Base-by-base conservation (phyloP, 306 rosid species). In the Ormosia semicastrata region DNA sequence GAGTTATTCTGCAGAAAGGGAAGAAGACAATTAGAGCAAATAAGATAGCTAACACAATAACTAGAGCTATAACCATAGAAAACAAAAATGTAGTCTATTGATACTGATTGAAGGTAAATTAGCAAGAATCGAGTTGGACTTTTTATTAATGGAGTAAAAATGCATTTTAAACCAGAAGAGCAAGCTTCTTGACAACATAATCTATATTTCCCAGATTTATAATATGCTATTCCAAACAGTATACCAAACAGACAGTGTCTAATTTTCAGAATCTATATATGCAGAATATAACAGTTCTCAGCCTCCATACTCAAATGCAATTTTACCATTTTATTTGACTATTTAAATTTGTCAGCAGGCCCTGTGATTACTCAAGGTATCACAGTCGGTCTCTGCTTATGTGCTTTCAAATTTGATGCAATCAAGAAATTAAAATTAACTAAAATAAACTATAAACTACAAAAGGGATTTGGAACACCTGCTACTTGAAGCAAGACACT, bases 1-100 rank as follows among this genome's bases (percentile, higher is more conserved):
- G 54, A 71, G 15, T 46, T 66, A 44, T 67, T 78, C 97, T 90
- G 93, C 90, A 89, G 10, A 83, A 84, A 66, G 14, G 40, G 7
- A 83, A 80, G 65, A 83, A 73, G 33, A 77, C 33, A 15, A 10
- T 60, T 77, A 84, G 73, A 74, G 50, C 3, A 82, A 60, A 71
- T 73, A 65, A 65, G 63, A 72, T 18, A 17, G 44, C 17, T 34
- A 81, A 69, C 77, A 81, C 50, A 34, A 86, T 39, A 68, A 14
- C 17, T 71, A 63, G 80, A 75, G 71, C 34, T 37, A 65, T 79
- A 56, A 52, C 65, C 29, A 52, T 32, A 18, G 73, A 71, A 82
- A 82, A 86, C 65, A 50, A 82, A 67, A 36, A 66, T 37, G 41
- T 11, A 53, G 3, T 29, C 30, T 15, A 52, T 52, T 30, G 47